Conservation (phyloP, 2,329 filamentous ascomycete species). For the Trichoderma atroviride region DNA sequence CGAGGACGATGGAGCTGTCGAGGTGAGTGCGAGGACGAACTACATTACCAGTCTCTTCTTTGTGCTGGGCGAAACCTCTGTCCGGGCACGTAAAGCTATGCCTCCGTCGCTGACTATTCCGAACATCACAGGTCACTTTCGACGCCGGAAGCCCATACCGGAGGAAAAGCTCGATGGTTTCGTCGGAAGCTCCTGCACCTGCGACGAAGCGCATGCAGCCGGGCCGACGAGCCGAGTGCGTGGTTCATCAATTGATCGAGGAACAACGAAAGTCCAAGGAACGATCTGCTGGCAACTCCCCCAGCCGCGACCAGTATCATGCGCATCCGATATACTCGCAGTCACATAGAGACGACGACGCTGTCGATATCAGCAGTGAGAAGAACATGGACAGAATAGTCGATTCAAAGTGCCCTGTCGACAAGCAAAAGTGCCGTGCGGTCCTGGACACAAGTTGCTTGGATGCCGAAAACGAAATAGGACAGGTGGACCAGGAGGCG, state of each 20-base stretch:
- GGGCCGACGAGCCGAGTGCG: slow-evolving; percentile 56
- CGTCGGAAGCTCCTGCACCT: slow-evolving; percentile 49
- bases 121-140: slow-evolving; percentile 58
- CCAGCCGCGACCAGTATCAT: slow-evolving; percentile 35
- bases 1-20: slow-evolving; percentile 54
- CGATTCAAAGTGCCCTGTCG: slow-evolving; percentile 30
- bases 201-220: slow-evolving; percentile 32
- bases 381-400: slow-evolving; percentile 31
- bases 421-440: slow-evolving; percentile 33
- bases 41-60: background rate
- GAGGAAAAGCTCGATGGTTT: slow-evolving; percentile 67
- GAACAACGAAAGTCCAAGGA: slow-evolving; percentile 49
- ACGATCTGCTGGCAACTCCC: slow-evolving; percentile 30
- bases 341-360: slow-evolving; percentile 28
- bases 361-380: slow-evolving; percentile 28
- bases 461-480: slow-evolving; percentile 47
- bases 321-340: slow-evolving; percentile 37
- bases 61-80: background rate
- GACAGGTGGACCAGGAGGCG: slow-evolving; percentile 59
- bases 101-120: background rate
- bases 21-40: slow-evolving; percentile 45
- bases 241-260: slow-evolving; percentile 68
- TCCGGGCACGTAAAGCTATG: no score
- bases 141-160: slow-evolving; percentile 63
- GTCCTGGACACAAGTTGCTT: slow-evolving; percentile 44